Conservation (phyloP, 1,284 basidiomycete species). For the Hemileccinum hortonii region DNA sequence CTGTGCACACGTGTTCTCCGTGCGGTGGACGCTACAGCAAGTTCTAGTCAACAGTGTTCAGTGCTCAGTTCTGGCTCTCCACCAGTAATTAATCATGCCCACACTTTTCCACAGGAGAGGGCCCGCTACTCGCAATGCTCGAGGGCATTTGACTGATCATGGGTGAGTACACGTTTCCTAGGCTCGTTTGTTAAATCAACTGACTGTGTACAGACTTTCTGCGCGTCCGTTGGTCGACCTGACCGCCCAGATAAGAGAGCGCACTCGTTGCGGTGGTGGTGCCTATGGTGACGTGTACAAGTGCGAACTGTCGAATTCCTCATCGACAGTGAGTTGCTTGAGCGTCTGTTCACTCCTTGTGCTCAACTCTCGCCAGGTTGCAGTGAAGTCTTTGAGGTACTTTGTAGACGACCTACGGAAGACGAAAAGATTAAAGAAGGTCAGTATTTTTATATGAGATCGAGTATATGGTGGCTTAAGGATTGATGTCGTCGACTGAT, state of each 20-base stretch:
- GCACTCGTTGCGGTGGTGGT: not conserved
- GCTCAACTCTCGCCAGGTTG: not conserved
- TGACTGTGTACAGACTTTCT: not conserved
- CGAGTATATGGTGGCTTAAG: too few relatives aligned
- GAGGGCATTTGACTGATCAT: not conserved
- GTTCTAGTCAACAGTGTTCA: not conserved
- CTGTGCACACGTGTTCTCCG: too few relatives aligned
- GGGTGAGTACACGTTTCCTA: not conserved
- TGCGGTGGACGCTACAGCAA: not conserved
- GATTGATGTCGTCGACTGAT: not conserved
- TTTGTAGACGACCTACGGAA: not conserved
- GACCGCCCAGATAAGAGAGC: not conserved
- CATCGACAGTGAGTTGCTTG: not conserved
- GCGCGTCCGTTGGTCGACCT: not conserved
- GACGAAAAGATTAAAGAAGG: not conserved
- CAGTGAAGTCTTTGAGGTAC: not conserved
- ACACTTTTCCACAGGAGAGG: not conserved
- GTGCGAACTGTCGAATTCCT: not conserved
- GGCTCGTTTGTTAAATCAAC: not conserved
- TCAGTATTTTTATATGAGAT: not conserved
- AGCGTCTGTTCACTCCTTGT: not conserved
- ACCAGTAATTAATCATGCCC: not conserved
- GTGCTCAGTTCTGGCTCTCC: not conserved
- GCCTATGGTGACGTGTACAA: slow-evolving; percentile 3
- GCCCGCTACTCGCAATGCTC: not conserved